Evolutionary conservation across 352 stramenopile species (phyloP), one percentile per base, ranked within the genome.

Genomic region (Phytophthora capsici): DNA sequence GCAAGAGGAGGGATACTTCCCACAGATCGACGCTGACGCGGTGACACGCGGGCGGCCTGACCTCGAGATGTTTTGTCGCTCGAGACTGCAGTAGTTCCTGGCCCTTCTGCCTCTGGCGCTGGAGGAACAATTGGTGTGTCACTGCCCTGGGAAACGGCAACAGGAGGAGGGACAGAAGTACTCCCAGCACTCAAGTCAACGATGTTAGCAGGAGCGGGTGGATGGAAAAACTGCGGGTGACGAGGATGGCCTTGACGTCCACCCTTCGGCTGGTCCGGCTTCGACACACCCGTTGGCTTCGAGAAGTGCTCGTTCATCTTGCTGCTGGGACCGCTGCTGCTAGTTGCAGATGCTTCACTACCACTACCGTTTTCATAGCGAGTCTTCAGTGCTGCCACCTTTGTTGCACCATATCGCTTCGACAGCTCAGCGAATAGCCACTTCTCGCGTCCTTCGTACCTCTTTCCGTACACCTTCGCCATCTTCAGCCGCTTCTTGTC

Each of bases 361-460:
- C 34, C 43, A 37, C 36, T 71, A 10, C 44, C 57, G 47, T 23
- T 66, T 32, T 75, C 57, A 45, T 65, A 78, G 14, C 48, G 66
- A 47, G 41, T 41, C 30, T 84, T 74, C 7, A 93, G 56, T 6
- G 41, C 45, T 34, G 50, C 57, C 19, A 91, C 80, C 59, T 80
- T 87, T 0, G 73, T 54, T 8, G 63, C 68, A 13, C 82, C 82
- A 54, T 94, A 94, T 25, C 78, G 80, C 37, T 84, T 84, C 17
- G 81, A 75, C 6, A 94, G 55, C 38, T 91, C 85, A 16, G 66
- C 49, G 25, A 94, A 94, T 20, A 94, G 46, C 41, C 73, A 81
- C n/a, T 86, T 76, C 43, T 92, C 83, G 41, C 80, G 77, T 7
- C 77, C 80, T 22, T 71, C 72, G 60, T 94, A 94, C n/a, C 85